Evolutionary conservation across 371 early-diverging fungal genomes (phyloP).

Genomic region (Mortierella sp.): DNA sequence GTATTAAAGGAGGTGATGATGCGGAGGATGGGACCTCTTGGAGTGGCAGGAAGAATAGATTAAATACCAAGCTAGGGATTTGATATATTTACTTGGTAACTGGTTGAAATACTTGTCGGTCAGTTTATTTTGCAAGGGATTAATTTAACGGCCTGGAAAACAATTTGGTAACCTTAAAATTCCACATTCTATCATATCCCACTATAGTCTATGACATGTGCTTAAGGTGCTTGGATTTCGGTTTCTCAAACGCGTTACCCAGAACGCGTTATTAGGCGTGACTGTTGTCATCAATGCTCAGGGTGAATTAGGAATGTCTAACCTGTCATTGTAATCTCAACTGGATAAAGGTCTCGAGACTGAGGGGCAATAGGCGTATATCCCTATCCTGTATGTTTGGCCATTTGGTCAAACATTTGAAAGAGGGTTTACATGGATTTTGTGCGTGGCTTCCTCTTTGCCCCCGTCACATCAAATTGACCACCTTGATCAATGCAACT

Average conservation of each 20-base stretch:
- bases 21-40: not conserved
- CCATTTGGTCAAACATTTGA: no score
- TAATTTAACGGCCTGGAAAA: not conserved
- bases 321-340: slow-evolving; percentile 7
- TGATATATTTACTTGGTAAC: not conserved
- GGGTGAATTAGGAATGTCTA: slow-evolving; percentile 14
- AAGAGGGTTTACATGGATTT: no score
- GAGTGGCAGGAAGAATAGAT: not conserved
- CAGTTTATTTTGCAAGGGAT: slow-evolving; percentile 17
- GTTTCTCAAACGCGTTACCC: not conserved
- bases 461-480: no score
- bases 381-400: no score
- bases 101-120: not conserved
- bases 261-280: not conserved
- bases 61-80: slow-evolving; percentile 5
- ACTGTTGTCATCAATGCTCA: not conserved
- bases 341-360: not conserved
- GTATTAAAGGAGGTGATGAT: not conserved
- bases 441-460: no score
- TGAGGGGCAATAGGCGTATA: not conserved
- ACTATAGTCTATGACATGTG: not conserved
- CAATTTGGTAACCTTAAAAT: not conserved
- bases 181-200: slow-evolving; percentile 16
- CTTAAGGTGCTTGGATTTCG: not conserved
- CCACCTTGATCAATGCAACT: no score